phyloP scores from a whole-genome alignment of 2,329 filamentous ascomycete genomes.

The Myriangium duriaei region DNA sequence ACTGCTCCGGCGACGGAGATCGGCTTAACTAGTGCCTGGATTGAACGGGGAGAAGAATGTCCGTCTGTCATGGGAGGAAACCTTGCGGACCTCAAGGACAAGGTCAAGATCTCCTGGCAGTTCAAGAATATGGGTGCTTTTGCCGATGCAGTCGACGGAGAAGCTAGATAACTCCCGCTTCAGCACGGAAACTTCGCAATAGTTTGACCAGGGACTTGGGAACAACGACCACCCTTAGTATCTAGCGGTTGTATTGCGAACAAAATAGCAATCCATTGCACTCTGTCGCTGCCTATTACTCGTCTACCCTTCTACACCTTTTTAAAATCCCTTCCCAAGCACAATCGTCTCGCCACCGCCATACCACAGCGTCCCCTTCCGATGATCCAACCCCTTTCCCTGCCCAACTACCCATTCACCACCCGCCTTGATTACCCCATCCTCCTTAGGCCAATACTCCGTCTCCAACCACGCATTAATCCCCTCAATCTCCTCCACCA shows the following conservation, averaged over 20 bases:
- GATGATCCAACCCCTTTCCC: conserved; percentile 65
- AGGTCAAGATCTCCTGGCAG: conserved; percentile 39
- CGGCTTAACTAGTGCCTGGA: conserved; percentile 53
- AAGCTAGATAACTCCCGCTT: too few species aligned
- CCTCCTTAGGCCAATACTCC: conserved; percentile 52
- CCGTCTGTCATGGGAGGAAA: conserved; percentile 33
- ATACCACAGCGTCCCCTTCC: conserved; percentile 74
- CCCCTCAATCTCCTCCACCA: conserved; percentile 58
- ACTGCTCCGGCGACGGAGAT: conserved; percentile 51
- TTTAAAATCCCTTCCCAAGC: conserved; percentile 37
- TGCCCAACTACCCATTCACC: conserved; percentile 83
- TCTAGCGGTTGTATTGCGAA: too few species aligned
- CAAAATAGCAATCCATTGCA: too few species aligned
- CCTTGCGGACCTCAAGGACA: conserved; percentile 34
- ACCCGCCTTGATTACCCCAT: conserved; percentile 29
- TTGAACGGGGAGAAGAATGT: conserved; percentile 42
- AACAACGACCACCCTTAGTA: too few species aligned
- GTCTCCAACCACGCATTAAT: conserved; percentile 64
- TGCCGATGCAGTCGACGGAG: conserved; percentile 44
- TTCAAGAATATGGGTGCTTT: conserved; percentile 48
- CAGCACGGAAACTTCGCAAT: too few species aligned
- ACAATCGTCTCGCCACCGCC: conserved; percentile 60
- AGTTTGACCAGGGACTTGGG: too few species aligned
- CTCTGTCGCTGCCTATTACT: too few species aligned
- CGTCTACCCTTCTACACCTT: neutral